phyloP scores from a whole-genome alignment of 768 basidiomycete genomes.

The Rhizopogon roseolus region DNA sequence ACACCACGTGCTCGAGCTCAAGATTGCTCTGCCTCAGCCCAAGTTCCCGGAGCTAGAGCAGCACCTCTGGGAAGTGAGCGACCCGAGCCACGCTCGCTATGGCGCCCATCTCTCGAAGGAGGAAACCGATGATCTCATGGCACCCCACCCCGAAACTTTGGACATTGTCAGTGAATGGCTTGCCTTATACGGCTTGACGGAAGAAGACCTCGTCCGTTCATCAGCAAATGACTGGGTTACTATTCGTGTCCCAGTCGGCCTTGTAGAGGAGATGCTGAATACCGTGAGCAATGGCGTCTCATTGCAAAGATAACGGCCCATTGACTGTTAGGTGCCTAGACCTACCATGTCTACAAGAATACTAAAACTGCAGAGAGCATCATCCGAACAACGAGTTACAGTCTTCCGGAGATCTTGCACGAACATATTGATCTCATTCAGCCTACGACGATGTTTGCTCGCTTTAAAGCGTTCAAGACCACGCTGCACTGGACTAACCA shows the following conservation, averaged over 20 bases:
- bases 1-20: conserved; percentile 46
- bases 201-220: conserved; percentile 46
- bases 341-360: conserved; percentile 61
- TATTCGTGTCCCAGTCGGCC: conserved; percentile 47
- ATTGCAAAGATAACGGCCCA: neutral
- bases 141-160: conserved; percentile 51
- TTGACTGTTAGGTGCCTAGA: conserved; percentile 28
- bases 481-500: conserved; percentile 30
- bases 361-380: conserved; percentile 45
- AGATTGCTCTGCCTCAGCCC: conserved; percentile 52
- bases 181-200: conserved; percentile 45
- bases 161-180: conserved; percentile 60
- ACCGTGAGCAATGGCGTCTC: conserved; percentile 39
- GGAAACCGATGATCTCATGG: conserved; percentile 57
- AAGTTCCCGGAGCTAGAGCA: conserved; percentile 46
- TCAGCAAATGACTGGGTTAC: conserved; percentile 69
- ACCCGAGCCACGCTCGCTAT: conserved; percentile 50
- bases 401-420: conserved; percentile 55
- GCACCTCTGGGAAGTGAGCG: conserved; percentile 53
- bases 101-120: conserved; percentile 58
- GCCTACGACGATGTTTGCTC: conserved; percentile 66
- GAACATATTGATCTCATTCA: conserved; percentile 64
- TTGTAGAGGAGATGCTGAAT: conserved; percentile 68
- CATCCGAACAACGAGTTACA: conserved; percentile 66
- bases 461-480: conserved; percentile 37